Evolutionary conservation across 2,329 filamentous ascomycete species (phyloP).

Genomic region (Penicillium sp.): DNA sequence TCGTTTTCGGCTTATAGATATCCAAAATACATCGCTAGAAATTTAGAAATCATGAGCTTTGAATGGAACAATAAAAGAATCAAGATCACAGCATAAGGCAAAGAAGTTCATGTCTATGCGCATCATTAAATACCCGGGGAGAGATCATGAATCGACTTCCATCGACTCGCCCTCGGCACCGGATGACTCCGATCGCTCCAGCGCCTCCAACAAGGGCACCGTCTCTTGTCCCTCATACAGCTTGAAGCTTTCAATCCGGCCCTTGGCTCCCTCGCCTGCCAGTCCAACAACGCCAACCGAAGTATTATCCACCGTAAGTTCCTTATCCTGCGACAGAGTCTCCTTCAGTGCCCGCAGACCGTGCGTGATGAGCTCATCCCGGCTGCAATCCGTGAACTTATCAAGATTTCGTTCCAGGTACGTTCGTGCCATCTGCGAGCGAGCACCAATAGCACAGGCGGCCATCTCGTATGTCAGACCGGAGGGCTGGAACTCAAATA

Average conservation of each 20-base stretch:
- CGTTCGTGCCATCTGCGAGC: slow-evolving; percentile 95
- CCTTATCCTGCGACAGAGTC: slow-evolving; percentile 92
- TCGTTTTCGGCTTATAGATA: background rate
- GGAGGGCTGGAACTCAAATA: slow-evolving; percentile 96
- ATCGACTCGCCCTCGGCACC: slow-evolving; percentile 46
- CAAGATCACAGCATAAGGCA: slow-evolving; percentile 16
- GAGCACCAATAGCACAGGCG: slow-evolving; percentile 89
- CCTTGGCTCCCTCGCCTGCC: slow-evolving; percentile 49
- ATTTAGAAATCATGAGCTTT: slow-evolving; percentile 7
- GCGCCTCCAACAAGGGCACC: slow-evolving; percentile 73
- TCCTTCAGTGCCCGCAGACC: slow-evolving; percentile 89
- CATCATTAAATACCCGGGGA: slow-evolving; percentile 23
- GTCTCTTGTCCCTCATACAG: slow-evolving; percentile 86
- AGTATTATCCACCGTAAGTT: slow-evolving; percentile 94
- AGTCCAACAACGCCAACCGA: slow-evolving; percentile 79
- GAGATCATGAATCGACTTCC: slow-evolving; percentile 51
- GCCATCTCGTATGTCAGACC: slow-evolving; percentile 97
- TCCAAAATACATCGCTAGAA: background rate
- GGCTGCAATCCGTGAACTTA: slow-evolving; percentile 65
- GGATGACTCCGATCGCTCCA: slow-evolving; percentile 45
- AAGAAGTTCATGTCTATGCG: slow-evolving; percentile 30
- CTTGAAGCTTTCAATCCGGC: slow-evolving; percentile 70
- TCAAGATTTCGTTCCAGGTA: slow-evolving; percentile 93
- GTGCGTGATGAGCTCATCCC: slow-evolving; percentile 86
- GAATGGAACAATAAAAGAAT: slow-evolving; percentile 1